Evolutionary conservation across 495 filamentous ascomycete genomes (phyloP), one percentile per base, ranked within the genome.

Genomic region (Neurospora tetrasperma): DNA sequence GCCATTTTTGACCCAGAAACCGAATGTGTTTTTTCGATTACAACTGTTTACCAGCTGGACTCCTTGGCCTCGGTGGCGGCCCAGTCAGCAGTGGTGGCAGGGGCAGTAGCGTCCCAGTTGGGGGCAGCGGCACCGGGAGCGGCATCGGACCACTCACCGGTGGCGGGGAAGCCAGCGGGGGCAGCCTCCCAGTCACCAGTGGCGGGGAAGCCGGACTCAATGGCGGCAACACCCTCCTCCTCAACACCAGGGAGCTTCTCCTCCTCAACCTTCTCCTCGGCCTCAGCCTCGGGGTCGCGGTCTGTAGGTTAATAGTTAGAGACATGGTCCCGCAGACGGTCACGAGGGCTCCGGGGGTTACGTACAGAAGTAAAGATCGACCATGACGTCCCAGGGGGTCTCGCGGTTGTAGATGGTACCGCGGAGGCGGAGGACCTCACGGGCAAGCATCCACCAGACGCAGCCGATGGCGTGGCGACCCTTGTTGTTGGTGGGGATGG

Each of bases 401-500:
- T 98, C 96, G 78, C 96, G 93, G 87, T 88, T 92, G 78, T 93
- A 91, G 77, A 99, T 91, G 76, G 94, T 98, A 77, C 96, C 96
- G 79, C 96, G 93, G 78, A 99, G 93, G 84, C 96, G 93, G 84
- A 98, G 95, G 80, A 99, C 94, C 90, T 99, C 96, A 88, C 96
- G 96, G 81, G 96, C 94, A 76, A 99, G 88, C 92, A 99, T 92
- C 96, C 96, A 99, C 96, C 96, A 99, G 88, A 99, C 85, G 76
- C 96, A 88, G 86, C 96, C 96, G 78, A 99, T 98, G 83, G 96
- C 90, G 86, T 98, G 94, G 81, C 96, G 95, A 86, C 93, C 94
- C 92, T 99, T 99, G 92, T 99, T 99, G 92, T 99, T 99, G 86
- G 96, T 98, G 77, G 96, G 96, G 86, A 99, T 99, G 84, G 96